Percentiles rank a stretch among this genome's conserved stretches.
These are phyloP conservation scores for Agaricus sinodeliciosus DNA, from an alignment of 768 basidiomycete genomes.

Conservation along the genomic window DNA sequence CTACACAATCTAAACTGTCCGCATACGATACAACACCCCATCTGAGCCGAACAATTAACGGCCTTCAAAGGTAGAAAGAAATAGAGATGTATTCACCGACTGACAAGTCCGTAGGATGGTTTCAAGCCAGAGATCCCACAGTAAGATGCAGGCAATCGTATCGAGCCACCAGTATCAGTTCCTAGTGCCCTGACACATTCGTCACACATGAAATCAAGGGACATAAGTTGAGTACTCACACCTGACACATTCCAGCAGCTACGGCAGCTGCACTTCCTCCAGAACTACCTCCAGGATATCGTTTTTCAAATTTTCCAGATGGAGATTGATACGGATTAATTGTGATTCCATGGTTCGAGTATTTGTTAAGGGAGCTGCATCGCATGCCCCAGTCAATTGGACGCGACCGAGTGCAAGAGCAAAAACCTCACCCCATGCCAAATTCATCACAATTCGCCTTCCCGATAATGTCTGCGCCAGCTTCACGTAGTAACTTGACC, in stretches of 20 bases:
- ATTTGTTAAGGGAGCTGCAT: slow-evolving; percentile 66
- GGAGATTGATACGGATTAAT: slow-evolving; percentile 57
- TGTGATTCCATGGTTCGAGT: slow-evolving; percentile 72
- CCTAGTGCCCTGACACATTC: slow-evolving; percentile 62
- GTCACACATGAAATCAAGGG: neutral
- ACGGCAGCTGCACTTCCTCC: slow-evolving; percentile 96
- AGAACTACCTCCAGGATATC: slow-evolving; percentile 88
- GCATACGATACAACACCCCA: slow-evolving; percentile 92
- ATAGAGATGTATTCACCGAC: slow-evolving; percentile 46
- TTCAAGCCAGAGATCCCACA: slow-evolving; percentile 91
- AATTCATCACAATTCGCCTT: slow-evolving; percentile 98
- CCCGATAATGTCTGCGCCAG: slow-evolving; percentile 71
- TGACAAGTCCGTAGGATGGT: slow-evolving; percentile 89
- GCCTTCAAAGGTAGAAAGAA: neutral
- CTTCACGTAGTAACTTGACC: slow-evolving; percentile 49
- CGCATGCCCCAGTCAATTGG: slow-evolving; percentile 2
- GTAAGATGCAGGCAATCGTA: slow-evolving; percentile 88
- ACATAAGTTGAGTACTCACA: slow-evolving; percentile 43
- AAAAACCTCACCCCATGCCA: slow-evolving; percentile 80
- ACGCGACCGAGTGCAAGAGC: neutral
- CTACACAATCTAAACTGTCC: slow-evolving; percentile 93
- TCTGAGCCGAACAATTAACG: slow-evolving; percentile 29
- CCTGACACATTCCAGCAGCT: slow-evolving; percentile 74
- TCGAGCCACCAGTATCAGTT: slow-evolving; percentile 95
- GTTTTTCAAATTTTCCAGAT: slow-evolving; percentile 13